Evolutionary conservation across 495 filamentous ascomycete species (phyloP), one percentile per base, ranked within the genome.

Genomic region (Mycothermus thermophilus): DNA sequence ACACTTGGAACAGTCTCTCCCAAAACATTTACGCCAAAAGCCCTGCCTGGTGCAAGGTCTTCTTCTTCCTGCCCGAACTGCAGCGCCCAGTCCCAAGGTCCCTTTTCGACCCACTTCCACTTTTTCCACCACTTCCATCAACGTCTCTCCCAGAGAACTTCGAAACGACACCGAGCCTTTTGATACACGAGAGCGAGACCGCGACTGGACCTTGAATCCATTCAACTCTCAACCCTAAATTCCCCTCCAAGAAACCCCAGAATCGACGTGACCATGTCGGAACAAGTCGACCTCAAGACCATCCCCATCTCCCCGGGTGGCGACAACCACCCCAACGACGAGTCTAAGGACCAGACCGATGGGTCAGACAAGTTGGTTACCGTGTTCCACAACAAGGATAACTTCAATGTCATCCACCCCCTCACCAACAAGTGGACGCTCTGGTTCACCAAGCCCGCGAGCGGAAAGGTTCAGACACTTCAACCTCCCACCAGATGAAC

Each of bases 401-500:
- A 95, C 67, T 97, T 97, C 72, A 96, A 92, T 52, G 87, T 95
- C 54, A 96, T 96, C 67, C 90, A 97, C 57, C 87, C 86, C 26
- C 65, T 97, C 32, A 84, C 90, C 72, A 79, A 93, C 63, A 77
- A 80, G 49, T 97, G 90, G 90, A 96, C 92, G 14, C 66, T 97
- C 32, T 97, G 90, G 90, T 97, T 96, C 66, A 97, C 90, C 51
- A 97, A 97, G 71, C 90, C 90, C 20, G 83, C 90, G 23, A 90
- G 79, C 55, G 86, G 85, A 60, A 96, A 93, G 80, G 90, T 93
- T 50, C 33, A 72, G 44, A 28, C 35, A 20, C 27, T 18, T 20
- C 14, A 32, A 27, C 27, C 27, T 34, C 17, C 27, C 20, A 18
- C 14, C 14, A 34, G 32, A 11, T 39, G 4, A 28, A 14, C 11